Evolutionary conservation across 805 yeast genomes (phyloP).

Genomic region (Lipomyces yamadae): DNA sequence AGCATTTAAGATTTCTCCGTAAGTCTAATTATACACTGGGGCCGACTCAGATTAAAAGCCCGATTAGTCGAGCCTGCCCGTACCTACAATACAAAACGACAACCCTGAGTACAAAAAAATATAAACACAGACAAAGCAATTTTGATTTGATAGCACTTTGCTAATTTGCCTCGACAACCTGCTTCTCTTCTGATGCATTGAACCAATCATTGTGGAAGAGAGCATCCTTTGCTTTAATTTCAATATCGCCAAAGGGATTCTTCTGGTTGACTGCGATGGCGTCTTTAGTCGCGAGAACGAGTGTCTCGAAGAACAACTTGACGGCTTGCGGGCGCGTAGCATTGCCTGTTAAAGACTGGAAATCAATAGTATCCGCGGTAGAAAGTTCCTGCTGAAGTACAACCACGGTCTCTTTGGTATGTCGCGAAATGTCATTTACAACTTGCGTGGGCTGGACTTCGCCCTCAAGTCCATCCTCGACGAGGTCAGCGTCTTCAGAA

Average conservation of each 20-base stretch:
- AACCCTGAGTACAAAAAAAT: background rate
- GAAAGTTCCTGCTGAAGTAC: conserved; percentile 50
- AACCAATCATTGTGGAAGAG: conserved; percentile 43
- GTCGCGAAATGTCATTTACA: conserved; percentile 48
- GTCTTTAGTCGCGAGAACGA: conserved; percentile 79
- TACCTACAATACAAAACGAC: background rate
- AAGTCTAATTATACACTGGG: background rate
- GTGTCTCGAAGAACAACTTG: conserved; percentile 76
- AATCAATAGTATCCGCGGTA: conserved; percentile 40
- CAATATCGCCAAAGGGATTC: conserved; percentile 62
- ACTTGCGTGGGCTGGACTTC: conserved; percentile 23
- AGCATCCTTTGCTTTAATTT: conserved; percentile 54
- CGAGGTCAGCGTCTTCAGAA: conserved; percentile 16
- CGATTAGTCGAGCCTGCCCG: background rate
- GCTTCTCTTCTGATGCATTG: background rate
- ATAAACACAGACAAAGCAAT: background rate
- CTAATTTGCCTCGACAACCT: background rate
- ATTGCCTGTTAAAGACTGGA: conserved; percentile 38
- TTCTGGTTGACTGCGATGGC: conserved; percentile 68
- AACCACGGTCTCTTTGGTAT: conserved; percentile 55
- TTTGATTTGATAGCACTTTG: background rate
- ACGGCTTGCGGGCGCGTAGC: conserved; percentile 62
- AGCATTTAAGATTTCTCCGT: too few species aligned
- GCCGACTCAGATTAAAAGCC: background rate
- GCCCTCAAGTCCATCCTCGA: conserved; percentile 15